Base-by-base conservation (phyloP, 1,284 basidiomycete genomes). In the Ustilago cynodontis region DNA sequence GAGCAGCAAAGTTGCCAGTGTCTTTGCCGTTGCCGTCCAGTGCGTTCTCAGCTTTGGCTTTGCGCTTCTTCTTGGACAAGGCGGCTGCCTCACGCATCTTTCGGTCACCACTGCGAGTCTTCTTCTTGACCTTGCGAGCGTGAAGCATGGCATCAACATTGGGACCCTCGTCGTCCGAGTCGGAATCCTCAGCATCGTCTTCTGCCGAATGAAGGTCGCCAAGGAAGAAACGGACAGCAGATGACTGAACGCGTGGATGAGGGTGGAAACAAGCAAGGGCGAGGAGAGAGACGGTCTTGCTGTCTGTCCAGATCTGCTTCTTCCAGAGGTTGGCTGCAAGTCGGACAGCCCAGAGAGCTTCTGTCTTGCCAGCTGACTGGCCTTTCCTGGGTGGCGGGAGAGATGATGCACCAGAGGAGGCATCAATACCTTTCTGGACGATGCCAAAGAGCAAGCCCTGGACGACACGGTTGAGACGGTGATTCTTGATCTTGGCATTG, bases 281-380 rank as follows among this genome's bases (percentile, higher is more conserved):
- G 63, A 98, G 90, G 79, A 99, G 96, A 6, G 95, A 92, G 7
- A 99, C 95, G 0, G 95, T 91, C 88, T 98, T 98, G 2, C 92
- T 90, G 85, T 99, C 97, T 63, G 90, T 92, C 95, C 96, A 99
- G 43, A 97, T 91, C 37, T 92, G 91, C 87, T 96, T 98, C 80
- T 90, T 90, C 97, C 96, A 99, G 28, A 99, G 88, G 82, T 99
- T 95, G 83, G 94, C 93, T 16, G 95, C 94, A 60, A 99, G 87
- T 55, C 96, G 92, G 50, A 99, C 92, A 1, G 97, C 96, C 96
- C 97, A 99, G 90, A 98, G 93, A 2, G 96, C 95, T 83, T 98
- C 96, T 10, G 79, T 78, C 65, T 81, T 83, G 33, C 81, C 77
- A 7, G 65, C 73, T 20, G 73, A 79, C 67, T 86, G 86, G 14